These are phyloP conservation scores for Trichoderma polysporum DNA, from an alignment of 2,329 filamentous ascomycete species.

Conservation along the genomic window DNA sequence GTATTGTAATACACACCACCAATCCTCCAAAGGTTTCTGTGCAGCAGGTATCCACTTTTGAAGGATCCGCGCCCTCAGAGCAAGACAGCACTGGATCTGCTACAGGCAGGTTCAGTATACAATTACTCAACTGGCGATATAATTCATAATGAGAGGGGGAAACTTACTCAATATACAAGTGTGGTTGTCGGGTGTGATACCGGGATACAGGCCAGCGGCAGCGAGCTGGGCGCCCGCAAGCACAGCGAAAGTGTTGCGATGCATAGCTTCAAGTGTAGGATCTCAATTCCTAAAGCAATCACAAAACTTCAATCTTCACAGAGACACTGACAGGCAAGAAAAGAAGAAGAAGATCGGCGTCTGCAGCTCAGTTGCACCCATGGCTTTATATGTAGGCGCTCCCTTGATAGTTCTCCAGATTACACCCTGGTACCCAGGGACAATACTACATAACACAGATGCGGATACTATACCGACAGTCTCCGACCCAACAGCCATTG, in stretches of 20 bases:
- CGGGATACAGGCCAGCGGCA: conserved; percentile 41
- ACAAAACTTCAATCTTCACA: not conserved
- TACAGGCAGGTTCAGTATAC: not conserved
- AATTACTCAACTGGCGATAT: not conserved
- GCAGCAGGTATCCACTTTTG: conserved; percentile 60
- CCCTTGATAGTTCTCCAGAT: not conserved
- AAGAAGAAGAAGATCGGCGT: not conserved
- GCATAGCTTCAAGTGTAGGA: conserved; percentile 25
- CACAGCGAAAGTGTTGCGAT: conserved; percentile 27
- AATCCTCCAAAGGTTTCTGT: conserved; percentile 64
- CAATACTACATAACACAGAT: not conserved
- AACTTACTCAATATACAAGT: conserved; percentile 51
- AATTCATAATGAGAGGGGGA: not conserved
- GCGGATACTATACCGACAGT: not conserved
- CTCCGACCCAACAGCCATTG: not conserved
- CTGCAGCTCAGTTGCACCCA: not conserved
- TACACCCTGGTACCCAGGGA: too few species aligned
- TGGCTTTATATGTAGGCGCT: not conserved
- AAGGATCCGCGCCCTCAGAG: conserved; percentile 44
- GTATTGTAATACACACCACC: conserved; percentile 36
- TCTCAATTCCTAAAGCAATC: not conserved
- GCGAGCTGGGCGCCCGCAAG: conserved; percentile 33
- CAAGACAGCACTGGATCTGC: conserved; percentile 45
- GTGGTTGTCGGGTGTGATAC: conserved; percentile 53
- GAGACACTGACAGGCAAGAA: not conserved